Conservation (phyloP, 2,329 filamentous ascomycete genomes). For the Dryadomyces quercivorus region DNA sequence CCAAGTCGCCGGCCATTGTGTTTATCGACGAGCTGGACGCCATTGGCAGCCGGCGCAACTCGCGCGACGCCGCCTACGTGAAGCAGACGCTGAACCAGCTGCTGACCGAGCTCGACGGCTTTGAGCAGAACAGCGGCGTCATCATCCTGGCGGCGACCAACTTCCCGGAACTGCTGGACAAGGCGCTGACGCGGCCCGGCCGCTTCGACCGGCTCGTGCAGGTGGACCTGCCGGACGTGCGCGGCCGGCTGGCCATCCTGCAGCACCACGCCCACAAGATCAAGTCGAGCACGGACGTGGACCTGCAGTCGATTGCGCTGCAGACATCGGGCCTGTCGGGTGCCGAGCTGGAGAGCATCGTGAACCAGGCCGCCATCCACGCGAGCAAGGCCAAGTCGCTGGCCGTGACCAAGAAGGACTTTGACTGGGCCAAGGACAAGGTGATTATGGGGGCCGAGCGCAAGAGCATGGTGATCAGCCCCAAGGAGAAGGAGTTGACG, state of each 20-base stretch:
- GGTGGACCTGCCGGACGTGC: conserved; percentile 83
- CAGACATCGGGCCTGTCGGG: conserved; percentile 88
- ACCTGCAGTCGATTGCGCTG: conserved; percentile 71
- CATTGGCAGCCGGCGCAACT: conserved; percentile 87
- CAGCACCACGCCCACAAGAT: conserved; percentile 91
- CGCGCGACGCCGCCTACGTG: conserved; percentile 84
- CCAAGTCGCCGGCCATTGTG: conserved; percentile 40
- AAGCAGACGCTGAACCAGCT: conserved; percentile 98
- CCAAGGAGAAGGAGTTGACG: conserved; percentile 91
- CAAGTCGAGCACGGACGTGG: conserved; percentile 67
- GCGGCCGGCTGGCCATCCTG: conserved; percentile 83
- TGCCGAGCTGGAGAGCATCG: conserved; percentile 89
- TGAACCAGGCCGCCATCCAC: conserved; percentile 89
- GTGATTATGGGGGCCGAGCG: conserved; percentile 94
- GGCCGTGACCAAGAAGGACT: conserved; percentile 64
- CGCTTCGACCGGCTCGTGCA: conserved; percentile 90
- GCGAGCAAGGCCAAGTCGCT: conserved; percentile 78
- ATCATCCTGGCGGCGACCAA: conserved; percentile 96
- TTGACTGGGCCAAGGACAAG: conserved; percentile 97
- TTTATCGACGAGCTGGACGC: conserved; percentile 91
- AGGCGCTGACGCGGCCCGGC: conserved; percentile 84
- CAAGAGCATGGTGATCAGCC: conserved; percentile 76
- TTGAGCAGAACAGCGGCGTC: conserved; percentile 86
- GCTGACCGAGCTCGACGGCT: conserved; percentile 91
- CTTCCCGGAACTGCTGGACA: conserved; percentile 87